Conservation (phyloP, 2,329 filamentous ascomycete species). For the Clonostachys rosea region DNA sequence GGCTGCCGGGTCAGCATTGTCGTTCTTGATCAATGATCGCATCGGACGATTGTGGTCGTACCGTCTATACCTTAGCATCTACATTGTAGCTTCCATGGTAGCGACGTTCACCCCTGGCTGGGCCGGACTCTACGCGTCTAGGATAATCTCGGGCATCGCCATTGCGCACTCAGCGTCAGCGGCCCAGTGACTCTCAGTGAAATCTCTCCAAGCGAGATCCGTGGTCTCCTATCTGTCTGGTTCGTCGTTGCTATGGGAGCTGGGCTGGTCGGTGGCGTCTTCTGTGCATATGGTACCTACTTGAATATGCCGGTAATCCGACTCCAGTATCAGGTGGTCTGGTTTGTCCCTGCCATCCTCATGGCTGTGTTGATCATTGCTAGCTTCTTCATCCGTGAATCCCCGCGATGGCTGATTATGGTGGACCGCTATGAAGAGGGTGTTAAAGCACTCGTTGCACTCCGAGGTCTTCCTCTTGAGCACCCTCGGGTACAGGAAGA, state of each 20-base stretch:
- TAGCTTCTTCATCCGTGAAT: conserved; percentile 43
- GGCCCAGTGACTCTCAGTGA: conserved; percentile 30
- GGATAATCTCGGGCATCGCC: conserved; percentile 28
- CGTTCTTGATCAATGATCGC: conserved; percentile 29
- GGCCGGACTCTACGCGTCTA: conserved; percentile 23
- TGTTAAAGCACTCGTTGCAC: conserved; percentile 5
- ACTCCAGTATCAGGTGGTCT: conserved; percentile 19
- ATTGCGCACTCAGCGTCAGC: conserved; percentile 28
- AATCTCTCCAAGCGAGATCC: conserved; percentile 29
- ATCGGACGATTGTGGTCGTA: conserved; percentile 31
- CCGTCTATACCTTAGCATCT: conserved; percentile 27
- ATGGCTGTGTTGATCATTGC: conserved; percentile 3
- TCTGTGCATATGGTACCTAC: conserved; percentile 26
- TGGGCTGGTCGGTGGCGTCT: conserved; percentile 17
- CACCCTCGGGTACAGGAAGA: conserved; percentile 7
- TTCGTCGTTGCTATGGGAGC: conserved; percentile 29
- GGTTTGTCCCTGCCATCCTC: conserved; percentile 14
- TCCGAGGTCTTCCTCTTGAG: conserved; percentile 17
- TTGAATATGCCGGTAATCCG: conserved; percentile 15
- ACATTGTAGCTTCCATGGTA: conserved; percentile 24
- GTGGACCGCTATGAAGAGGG: conserved; percentile 19
- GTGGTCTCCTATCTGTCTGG: conserved; percentile 28
- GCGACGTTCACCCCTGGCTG: conserved; percentile 16
- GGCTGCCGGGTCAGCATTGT: conserved; percentile 8
- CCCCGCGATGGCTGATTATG: conserved; percentile 48